A percentile compares a stretch with the other conserved stretches of the same genome.
These are phyloP conservation scores for Umbelopsis sp. DNA, from an alignment of 192 early-diverging fungal genomes.

Conservation along the genomic window DNA sequence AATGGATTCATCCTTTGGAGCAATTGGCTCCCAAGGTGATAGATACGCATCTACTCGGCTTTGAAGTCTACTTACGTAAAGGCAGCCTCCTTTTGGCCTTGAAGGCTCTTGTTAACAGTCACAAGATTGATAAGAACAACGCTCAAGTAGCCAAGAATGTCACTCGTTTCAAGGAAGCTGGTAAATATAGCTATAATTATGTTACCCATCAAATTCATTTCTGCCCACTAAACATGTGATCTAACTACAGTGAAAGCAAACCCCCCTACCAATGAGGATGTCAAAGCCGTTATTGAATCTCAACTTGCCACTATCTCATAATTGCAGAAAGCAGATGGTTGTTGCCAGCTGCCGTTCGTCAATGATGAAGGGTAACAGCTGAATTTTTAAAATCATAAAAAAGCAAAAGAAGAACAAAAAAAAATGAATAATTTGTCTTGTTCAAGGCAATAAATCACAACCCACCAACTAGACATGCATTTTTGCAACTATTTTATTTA, in stretches of 20 bases:
- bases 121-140: conserved; percentile 46
- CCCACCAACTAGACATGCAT: conserved; percentile 15
- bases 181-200: conserved; percentile 12
- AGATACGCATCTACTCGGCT: conserved; percentile 66
- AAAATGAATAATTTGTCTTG: background rate
- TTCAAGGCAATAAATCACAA: conserved; percentile 1
- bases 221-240: background rate
- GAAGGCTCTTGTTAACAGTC: conserved; percentile 56
- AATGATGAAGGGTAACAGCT: too few relatives aligned
- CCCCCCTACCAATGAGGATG: conserved; percentile 3
- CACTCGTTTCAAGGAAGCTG: conserved; percentile 48
- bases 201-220: background rate
- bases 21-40: conserved; percentile 54
- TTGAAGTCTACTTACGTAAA: conserved; percentile 68
- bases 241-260: background rate
- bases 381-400: background rate
- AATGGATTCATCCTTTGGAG: conserved; percentile 76
- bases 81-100: conserved; percentile 72
- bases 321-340: background rate
- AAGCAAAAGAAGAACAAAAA: conserved; percentile 2
- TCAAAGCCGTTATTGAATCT: conserved; percentile 14
- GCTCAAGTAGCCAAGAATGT: conserved; percentile 48
- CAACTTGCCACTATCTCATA: conserved; percentile 9
- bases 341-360: too few relatives aligned
- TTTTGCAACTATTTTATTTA: background rate